phyloP scores from a whole-genome alignment of 768 basidiomycete species.

The Kwoniella dendrophila region DNA sequence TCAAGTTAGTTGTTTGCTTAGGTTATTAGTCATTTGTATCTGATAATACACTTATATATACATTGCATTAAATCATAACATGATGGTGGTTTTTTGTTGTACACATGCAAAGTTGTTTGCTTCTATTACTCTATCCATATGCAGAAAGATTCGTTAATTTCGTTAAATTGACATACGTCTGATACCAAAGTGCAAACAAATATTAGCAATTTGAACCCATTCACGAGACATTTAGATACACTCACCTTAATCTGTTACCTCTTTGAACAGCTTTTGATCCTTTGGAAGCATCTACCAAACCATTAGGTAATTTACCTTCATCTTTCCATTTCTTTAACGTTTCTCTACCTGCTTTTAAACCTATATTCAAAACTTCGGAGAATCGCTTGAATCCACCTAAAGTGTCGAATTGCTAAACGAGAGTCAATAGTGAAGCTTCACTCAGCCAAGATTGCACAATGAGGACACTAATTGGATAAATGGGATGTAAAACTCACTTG shows the following conservation, averaged over 20 bases:
- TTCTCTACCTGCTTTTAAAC: conserved; percentile 71
- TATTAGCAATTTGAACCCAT: neutral
- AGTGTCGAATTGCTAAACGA: conserved; percentile 73
- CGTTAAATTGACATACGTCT: conserved; percentile 31
- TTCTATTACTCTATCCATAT: neutral
- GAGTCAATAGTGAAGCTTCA: neutral
- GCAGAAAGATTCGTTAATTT: neutral
- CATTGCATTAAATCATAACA: neutral
- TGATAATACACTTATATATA: neutral
- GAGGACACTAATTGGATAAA: neutral
- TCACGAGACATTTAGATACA: neutral
- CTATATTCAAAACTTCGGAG: conserved; percentile 81
- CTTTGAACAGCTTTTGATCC: conserved; percentile 55
- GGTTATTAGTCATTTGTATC: neutral
- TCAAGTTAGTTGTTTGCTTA: no score
- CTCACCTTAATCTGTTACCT: conserved; percentile 34
- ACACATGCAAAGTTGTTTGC: neutral
- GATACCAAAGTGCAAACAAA: neutral
- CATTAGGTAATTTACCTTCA: conserved; percentile 79
- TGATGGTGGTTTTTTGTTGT: neutral
- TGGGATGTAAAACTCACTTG: conserved; percentile 61
- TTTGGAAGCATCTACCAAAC: conserved; percentile 63
- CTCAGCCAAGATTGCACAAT: neutral
- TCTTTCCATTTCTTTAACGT: conserved; percentile 76
- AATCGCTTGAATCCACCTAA: conserved; percentile 80